phyloP scores from a whole-genome alignment of 768 basidiomycete species.

The Tephrocybe sp. region DNA sequence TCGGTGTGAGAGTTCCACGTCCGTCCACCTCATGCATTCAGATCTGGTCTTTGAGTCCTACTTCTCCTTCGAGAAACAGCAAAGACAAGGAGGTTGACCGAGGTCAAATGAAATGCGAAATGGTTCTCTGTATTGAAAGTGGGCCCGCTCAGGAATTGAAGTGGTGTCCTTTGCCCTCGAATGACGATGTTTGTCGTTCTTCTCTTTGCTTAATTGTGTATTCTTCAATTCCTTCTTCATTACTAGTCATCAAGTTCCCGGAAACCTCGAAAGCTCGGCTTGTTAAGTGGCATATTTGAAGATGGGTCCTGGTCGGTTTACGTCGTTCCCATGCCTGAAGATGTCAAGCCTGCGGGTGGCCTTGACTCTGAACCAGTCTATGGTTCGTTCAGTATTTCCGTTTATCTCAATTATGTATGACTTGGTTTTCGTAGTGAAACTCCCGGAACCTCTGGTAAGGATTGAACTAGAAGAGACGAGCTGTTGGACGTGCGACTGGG shows the following conservation, averaged over 20 bases:
- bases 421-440: conserved; percentile 41
- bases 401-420: background rate
- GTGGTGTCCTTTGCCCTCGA: conserved; percentile 91
- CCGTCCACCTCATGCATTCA: conserved; percentile 74
- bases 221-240: background rate
- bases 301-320: conserved; percentile 85
- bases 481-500: conserved; percentile 89
- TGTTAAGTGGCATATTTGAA: conserved; percentile 82
- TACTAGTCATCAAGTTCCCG: conserved; percentile 9
- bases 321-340: conserved; percentile 74
- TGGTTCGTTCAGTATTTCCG: conserved; percentile 35
- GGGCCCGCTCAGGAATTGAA: conserved; percentile 80
- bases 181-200: conserved; percentile 44
- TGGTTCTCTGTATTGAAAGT: conserved; percentile 81
- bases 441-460: conserved; percentile 63
- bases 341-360: conserved; percentile 30
- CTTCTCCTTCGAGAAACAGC: conserved; percentile 1
- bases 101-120: conserved; percentile 69
- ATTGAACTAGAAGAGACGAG: conserved; percentile 74
- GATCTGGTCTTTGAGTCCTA: conserved; percentile 66
- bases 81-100: conserved; percentile 19
- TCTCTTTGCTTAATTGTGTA: background rate
- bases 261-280: conserved; percentile 62
- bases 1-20: conserved; percentile 56
- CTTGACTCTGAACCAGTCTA: conserved; percentile 39